A percentile compares a stretch with the other conserved stretches of the same genome.
Evolutionary conservation across 108 stramenopile species (phyloP).

Genomic region (Aurantiochytrium sp.): DNA sequence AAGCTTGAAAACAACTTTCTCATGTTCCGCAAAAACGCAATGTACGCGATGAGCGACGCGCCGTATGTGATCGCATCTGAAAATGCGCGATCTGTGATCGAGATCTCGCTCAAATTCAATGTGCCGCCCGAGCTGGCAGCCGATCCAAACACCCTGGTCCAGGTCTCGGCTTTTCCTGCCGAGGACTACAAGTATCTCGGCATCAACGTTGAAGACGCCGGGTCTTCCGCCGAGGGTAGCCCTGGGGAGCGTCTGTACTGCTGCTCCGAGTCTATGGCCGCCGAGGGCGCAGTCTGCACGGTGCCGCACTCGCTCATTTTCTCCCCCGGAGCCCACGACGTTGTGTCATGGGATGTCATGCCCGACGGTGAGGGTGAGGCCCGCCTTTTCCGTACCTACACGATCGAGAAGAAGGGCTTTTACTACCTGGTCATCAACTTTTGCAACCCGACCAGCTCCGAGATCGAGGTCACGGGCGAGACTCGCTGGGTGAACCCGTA

Average conservation of each 20-base stretch:
- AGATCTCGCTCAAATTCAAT: background rate
- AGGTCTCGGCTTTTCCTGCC: background rate
- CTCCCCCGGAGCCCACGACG: background rate
- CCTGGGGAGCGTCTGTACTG: background rate
- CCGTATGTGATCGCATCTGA: background rate
- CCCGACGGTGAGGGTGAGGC: background rate
- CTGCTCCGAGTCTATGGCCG: background rate
- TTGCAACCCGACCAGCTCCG: background rate
- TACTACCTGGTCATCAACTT: background rate
- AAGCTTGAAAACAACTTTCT: background rate
- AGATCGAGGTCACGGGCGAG: background rate
- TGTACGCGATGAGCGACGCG: background rate
- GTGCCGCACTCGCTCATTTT: background rate
- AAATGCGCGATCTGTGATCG: background rate
- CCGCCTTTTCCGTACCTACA: background rate
- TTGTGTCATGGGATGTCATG: background rate
- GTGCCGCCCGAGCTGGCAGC: background rate
- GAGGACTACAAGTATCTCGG: constrained; percentile 16
- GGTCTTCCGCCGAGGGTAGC: background rate
- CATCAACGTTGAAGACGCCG: background rate
- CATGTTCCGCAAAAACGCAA: constrained; percentile 6
- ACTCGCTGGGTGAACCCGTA: constrained; percentile 1
- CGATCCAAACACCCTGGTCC: background rate
- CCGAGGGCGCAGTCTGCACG: background rate
- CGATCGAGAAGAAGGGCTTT: background rate